phyloP scores from a whole-genome alignment of 1,284 basidiomycete genomes.

The Golubevia sp. region DNA sequence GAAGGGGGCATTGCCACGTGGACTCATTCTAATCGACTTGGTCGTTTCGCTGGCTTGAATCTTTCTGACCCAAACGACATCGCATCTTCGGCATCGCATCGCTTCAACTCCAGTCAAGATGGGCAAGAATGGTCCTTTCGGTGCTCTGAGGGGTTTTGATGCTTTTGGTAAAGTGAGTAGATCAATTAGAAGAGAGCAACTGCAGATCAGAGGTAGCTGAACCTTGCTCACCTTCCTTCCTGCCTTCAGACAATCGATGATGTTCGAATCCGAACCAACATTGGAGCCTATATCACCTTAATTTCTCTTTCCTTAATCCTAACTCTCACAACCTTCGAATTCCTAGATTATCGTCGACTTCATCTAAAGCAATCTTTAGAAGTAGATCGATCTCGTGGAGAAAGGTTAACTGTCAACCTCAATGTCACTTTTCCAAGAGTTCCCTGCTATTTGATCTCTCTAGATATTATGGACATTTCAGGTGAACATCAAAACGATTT shows the following conservation, averaged over 20 bases:
- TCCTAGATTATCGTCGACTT: constrained; percentile 88
- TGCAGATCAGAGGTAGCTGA: too few species aligned
- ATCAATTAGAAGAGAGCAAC: too few species aligned
- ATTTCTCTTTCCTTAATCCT: constrained; percentile 89
- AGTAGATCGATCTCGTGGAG: constrained; percentile 84
- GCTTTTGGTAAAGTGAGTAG: constrained; percentile 94
- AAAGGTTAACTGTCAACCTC: constrained; percentile 87
- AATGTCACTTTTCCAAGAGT: constrained; percentile 96
- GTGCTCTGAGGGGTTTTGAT: constrained; percentile 70
- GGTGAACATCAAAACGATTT: constrained; percentile 81
- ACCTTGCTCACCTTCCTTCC: too few species aligned
- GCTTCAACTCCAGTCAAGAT: constrained; percentile 25
- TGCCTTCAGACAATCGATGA: constrained; percentile 54
- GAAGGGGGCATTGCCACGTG: too few species aligned
- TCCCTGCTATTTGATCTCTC: constrained; percentile 85
- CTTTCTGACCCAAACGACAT: too few species aligned
- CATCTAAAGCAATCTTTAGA: constrained; percentile 65
- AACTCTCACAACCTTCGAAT: constrained; percentile 88
- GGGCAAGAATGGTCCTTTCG: constrained; percentile 39
- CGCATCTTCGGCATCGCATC: not conserved
- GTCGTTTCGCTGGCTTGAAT: too few species aligned
- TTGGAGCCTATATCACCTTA: constrained; percentile 72
- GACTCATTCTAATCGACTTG: too few species aligned
- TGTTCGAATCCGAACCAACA: constrained; percentile 57
- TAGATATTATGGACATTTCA: constrained; percentile 98